A percentile compares a stretch with the other conserved stretches of the same genome.
These are phyloP conservation scores for Cordyceps fumosorosea DNA, from an alignment of 2,329 filamentous ascomycete genomes.

Conservation along the genomic window DNA sequence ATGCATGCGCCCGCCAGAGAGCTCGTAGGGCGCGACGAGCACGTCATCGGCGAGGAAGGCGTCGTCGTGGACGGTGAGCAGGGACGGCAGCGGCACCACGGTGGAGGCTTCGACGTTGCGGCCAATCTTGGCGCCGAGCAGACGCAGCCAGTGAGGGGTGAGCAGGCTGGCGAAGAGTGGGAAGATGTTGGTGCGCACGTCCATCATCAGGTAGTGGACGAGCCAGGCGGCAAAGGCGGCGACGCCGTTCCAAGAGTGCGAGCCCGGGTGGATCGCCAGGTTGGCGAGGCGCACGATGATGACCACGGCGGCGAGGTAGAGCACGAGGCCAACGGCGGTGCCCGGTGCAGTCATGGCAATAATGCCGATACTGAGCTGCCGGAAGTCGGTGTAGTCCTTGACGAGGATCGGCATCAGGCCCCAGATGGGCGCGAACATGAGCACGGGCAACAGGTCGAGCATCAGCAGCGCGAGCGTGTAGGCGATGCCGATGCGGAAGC, in stretches of 20 bases:
- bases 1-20: slow-evolving; percentile 13
- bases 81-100: slow-evolving; percentile 16
- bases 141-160: slow-evolving; percentile 17
- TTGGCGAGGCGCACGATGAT: slow-evolving; percentile 13
- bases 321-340: slow-evolving; percentile 10
- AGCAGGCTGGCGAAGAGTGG: slow-evolving; percentile 19
- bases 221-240: slow-evolving; percentile 18
- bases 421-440: slow-evolving; percentile 12
- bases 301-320: slow-evolving; percentile 4
- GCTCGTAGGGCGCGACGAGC: slow-evolving; percentile 16
- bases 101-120: slow-evolving; percentile 18
- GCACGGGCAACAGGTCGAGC: slow-evolving; percentile 15
- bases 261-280: slow-evolving; percentile 14
- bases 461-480: slow-evolving; percentile 14
- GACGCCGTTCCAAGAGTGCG: slow-evolving; percentile 18
- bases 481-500: slow-evolving; percentile 8
- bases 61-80: slow-evolving; percentile 16
- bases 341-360: slow-evolving; percentile 14
- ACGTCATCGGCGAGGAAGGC: slow-evolving; percentile 20
- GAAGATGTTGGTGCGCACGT: slow-evolving; percentile 14
- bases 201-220: slow-evolving; percentile 15
- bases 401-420: slow-evolving; percentile 14
- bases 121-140: slow-evolving; percentile 17
- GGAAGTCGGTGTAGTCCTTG: slow-evolving; percentile 14
- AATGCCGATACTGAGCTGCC: slow-evolving; percentile 5